A percentile compares a stretch with the other conserved stretches of the same genome.
Evolutionary conservation across 768 basidiomycete species (phyloP).

Genomic region (Leccinum broughii): DNA sequence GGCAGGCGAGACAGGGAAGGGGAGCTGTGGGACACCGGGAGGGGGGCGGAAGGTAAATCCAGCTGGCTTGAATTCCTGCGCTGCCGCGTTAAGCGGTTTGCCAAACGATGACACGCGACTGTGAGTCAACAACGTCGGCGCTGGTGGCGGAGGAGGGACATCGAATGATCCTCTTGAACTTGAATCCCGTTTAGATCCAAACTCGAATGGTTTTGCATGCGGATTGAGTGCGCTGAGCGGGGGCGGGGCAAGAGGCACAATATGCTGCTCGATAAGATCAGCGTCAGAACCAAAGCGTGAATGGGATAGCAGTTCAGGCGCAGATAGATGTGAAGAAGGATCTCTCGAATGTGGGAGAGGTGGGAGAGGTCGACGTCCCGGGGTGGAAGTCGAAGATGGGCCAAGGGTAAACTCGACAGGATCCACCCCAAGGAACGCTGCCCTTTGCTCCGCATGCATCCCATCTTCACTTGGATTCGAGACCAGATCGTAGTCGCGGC

Average conservation of each 20-base stretch:
- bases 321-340: conserved; percentile 59
- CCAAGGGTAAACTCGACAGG: conserved; percentile 46
- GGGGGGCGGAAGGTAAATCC: conserved; percentile 80
- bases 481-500: conserved; percentile 66
- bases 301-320: conserved; percentile 63
- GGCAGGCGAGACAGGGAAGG: conserved; percentile 31
- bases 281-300: conserved; percentile 51
- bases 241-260: conserved; percentile 15
- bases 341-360: conserved; percentile 66
- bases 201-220: conserved; percentile 81
- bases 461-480: conserved; percentile 89
- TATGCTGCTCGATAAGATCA: conserved; percentile 34
- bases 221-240: conserved; percentile 57
- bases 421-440: conserved; percentile 46
- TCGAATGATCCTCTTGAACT: conserved; percentile 36
- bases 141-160: conserved; percentile 33
- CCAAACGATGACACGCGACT: conserved; percentile 48
- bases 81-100: conserved; percentile 75
- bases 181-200: conserved; percentile 48
- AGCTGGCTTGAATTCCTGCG: conserved; percentile 77
- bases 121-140: conserved; percentile 38
- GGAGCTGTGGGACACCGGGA: conserved; percentile 60
- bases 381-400: conserved; percentile 44
- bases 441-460: conserved; percentile 32
- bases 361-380: conserved; percentile 52